Conservation (phyloP, 768 basidiomycete species). For the Amanita subjunquillea region DNA sequence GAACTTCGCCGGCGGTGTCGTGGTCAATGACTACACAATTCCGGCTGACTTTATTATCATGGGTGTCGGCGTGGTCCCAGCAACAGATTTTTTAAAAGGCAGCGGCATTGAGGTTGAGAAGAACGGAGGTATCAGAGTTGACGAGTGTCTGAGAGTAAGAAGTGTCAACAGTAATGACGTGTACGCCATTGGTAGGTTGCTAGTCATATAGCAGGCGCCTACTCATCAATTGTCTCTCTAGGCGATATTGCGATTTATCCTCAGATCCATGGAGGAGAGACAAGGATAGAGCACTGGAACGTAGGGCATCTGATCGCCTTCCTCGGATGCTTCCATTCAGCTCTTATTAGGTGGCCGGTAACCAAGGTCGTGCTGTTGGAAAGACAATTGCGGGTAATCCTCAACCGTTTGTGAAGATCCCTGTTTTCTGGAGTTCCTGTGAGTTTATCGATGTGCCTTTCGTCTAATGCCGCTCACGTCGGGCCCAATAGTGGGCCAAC, state of each 20-base stretch:
- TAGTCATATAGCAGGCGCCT: background rate
- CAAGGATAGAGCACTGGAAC: conserved; percentile 88
- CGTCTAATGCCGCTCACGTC: background rate
- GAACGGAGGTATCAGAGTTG: conserved; percentile 70
- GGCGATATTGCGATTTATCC: conserved; percentile 81
- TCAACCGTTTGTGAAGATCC: conserved; percentile 69
- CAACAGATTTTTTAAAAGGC: conserved; percentile 69
- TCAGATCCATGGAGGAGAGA: conserved; percentile 39
- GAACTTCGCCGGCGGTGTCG: conserved; percentile 50
- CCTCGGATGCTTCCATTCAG: background rate
- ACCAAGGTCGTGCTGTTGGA: conserved; percentile 79
- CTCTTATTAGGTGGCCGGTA: conserved; percentile 57
- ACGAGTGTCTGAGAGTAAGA: conserved; percentile 58
- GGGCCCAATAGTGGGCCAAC: conserved; percentile 56
- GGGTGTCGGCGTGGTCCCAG: conserved; percentile 81
- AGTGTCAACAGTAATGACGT: conserved; percentile 36
- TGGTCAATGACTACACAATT: conserved; percentile 52
- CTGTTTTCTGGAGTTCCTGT: conserved; percentile 90
- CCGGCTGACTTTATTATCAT: conserved; percentile 73
- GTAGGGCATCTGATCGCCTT: conserved; percentile 25
- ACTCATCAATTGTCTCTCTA: conserved; percentile 11
- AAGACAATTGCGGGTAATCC: conserved; percentile 57
- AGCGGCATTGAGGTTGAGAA: conserved; percentile 61
- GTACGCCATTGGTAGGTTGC: conserved; percentile 54
- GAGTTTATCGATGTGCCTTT: conserved; percentile 17